A percentile compares a stretch with the other conserved stretches of the same genome.
These are phyloP conservation scores for Gyromitra esculenta DNA, from an alignment of 2,329 filamentous ascomycete species.

Conservation along the genomic window DNA sequence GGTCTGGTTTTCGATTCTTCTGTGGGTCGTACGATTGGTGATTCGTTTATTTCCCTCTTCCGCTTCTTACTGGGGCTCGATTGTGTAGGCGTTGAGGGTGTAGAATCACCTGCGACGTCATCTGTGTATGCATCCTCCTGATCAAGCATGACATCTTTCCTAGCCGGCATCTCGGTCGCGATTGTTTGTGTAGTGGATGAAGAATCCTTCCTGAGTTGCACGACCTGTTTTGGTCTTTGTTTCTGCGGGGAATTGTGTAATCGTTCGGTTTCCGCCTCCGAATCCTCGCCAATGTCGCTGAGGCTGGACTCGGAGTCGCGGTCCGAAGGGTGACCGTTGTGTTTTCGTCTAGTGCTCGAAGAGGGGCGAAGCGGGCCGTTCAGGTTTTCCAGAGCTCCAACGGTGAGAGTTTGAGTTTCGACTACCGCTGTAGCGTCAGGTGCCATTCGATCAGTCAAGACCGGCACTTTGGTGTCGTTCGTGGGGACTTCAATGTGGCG, in stretches of 20 bases:
- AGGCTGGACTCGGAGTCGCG: conserved; percentile 58
- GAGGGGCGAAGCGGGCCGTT: conserved; percentile 60
- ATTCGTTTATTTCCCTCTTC: conserved; percentile 50
- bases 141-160: conserved; percentile 46
- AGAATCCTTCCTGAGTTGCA: conserved; percentile 62
- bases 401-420: conserved; percentile 53
- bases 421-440: conserved; percentile 53
- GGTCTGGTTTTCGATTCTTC: conserved; percentile 47
- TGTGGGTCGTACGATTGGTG: conserved; percentile 34
- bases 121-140: conserved; percentile 41
- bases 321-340: conserved; percentile 57
- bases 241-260: conserved; percentile 86
- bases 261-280: conserved; percentile 74
- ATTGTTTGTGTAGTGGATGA: conserved; percentile 47
- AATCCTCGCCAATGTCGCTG: conserved; percentile 65
- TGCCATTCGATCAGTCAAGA: conserved; percentile 55
- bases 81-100: conserved; percentile 41
- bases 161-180: conserved; percentile 48
- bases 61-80: conserved; percentile 51
- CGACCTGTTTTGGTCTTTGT: conserved; percentile 70
- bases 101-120: conserved; percentile 45
- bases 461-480: conserved; percentile 53
- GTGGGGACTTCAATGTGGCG: conserved; percentile 53
- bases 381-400: conserved; percentile 61
- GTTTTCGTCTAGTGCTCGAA: conserved; percentile 56